Evolutionary conservation across 345 rosid genomes (phyloP), one percentile per base, ranked within the genome.

Genomic region (Nephelium lappaceum): DNA sequence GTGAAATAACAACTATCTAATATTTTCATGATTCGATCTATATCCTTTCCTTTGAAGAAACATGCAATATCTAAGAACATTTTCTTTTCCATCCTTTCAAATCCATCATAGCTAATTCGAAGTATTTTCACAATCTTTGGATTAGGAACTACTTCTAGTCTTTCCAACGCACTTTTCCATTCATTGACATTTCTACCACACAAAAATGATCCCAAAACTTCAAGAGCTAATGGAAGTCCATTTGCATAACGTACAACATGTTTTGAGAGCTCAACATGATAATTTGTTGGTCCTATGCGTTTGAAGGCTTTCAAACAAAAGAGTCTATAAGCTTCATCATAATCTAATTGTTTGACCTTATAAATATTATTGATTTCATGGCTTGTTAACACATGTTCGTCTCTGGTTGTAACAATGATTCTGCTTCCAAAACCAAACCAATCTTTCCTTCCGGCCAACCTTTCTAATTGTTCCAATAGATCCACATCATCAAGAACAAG

Each of bases 121-220:
- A 57, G 62, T 19, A 3, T 57, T 18, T 71, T 69, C 47, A 60
- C 31, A 78, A n/a, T 71, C 8, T 71, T 31, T 41, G 31, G 23
- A 42, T 78, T 31, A 16, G 76, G 76, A 62, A 60, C 24, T 61
- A 47, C 65, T 53, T 31, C 39, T 43, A 78, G 45, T 43, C 23
- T 31, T 31, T 31, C 36, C 70, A 78, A 11, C 16, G 61, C 81
- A 78, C 49, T 53, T 19, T n/a, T 61, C 79, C 79, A 76, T 4
- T 57, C 21, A 18, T 16, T 5, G 6, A 19, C n/a, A 41, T 25
- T 42, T 39, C 27, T 11, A 21, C 55, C 57, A 57, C 62, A 57
- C n/a, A 57, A n/a, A 19, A 57, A 57, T 18, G 62, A 57, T 16
- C 62, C 62, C 62, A 57, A 18, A 5, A 19, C 62, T 6, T 16